phyloP scores from a whole-genome alignment of 768 basidiomycete species.

The Tricholoma matsutake region DNA sequence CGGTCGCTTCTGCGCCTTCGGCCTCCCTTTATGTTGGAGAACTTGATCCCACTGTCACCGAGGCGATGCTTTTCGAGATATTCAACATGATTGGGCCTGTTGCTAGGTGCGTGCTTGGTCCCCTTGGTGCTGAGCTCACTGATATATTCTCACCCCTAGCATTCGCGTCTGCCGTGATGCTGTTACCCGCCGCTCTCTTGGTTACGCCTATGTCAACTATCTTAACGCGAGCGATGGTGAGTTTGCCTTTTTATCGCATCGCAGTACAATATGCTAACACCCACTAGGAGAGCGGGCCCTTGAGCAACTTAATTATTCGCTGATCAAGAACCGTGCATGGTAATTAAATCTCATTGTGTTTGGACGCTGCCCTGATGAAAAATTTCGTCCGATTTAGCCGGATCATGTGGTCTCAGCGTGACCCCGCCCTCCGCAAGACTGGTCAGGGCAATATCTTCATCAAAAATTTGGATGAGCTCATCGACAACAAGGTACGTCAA shows the following conservation, averaged over 20 bases:
- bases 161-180: constrained; percentile 99
- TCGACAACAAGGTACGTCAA: constrained; percentile 86
- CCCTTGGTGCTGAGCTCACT: neutral
- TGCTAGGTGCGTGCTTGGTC: constrained; percentile 66
- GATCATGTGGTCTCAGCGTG: constrained; percentile 99
- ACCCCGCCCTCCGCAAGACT: constrained; percentile 98
- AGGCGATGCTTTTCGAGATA: constrained; percentile 99
- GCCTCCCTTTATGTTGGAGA: constrained; percentile 99
- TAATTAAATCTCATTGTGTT: constrained; percentile 33
- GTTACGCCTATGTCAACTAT: constrained; percentile 99
- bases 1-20: constrained; percentile 67
- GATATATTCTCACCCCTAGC: constrained; percentile 36
- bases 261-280: constrained; percentile 9
- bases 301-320: constrained; percentile 98
- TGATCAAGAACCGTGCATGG: constrained; percentile 98
- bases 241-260: constrained; percentile 19
- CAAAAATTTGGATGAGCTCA: constrained; percentile 96
- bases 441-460: constrained; percentile 99
- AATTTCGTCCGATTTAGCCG: constrained; percentile 50
- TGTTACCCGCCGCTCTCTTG: constrained; percentile 98
- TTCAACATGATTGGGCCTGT: constrained; percentile 99
- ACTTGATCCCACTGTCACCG: constrained; percentile 95
- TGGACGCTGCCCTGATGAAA: constrained; percentile 8
- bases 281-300: constrained; percentile 88
- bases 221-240: constrained; percentile 90